phyloP scores from a whole-genome alignment of 495 filamentous ascomycete species.

The Filosporella fistucella region DNA sequence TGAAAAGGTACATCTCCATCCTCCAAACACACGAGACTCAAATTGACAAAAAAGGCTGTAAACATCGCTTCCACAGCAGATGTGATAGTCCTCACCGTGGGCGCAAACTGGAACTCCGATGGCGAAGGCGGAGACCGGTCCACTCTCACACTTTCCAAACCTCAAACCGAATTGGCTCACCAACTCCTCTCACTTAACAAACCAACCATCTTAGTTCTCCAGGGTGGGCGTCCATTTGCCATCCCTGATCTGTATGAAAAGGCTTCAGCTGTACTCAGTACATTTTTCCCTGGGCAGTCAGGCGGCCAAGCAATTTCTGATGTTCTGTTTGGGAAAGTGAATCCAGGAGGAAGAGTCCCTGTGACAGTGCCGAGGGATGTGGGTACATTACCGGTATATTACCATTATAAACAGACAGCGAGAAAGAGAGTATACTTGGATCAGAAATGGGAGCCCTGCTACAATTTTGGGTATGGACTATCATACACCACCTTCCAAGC shows the following conservation, averaged over 20 bases:
- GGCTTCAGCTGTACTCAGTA: slow-evolving; percentile 59
- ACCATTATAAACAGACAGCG: slow-evolving; percentile 32
- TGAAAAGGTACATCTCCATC: slow-evolving; percentile 14
- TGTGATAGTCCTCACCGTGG: slow-evolving; percentile 35
- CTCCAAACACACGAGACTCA: not conserved
- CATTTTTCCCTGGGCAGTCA: slow-evolving; percentile 84
- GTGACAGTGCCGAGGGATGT: slow-evolving; percentile 85
- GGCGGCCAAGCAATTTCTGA: slow-evolving; percentile 84
- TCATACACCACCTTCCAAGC: slow-evolving; percentile 70
- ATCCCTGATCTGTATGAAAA: slow-evolving; percentile 30
- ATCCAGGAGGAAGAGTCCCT: slow-evolving; percentile 77
- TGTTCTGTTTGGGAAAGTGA: slow-evolving; percentile 82
- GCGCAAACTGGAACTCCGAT: slow-evolving; percentile 39
- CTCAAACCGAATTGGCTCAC: slow-evolving; percentile 28
- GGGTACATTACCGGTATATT: slow-evolving; percentile 64
- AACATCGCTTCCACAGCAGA: slow-evolving; percentile 31
- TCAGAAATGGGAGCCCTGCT: slow-evolving; percentile 65
- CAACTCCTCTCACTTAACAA: slow-evolving; percentile 35
- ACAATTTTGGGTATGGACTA: slow-evolving; percentile 81
- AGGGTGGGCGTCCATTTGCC: slow-evolving; percentile 39
- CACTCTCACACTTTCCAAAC: slow-evolving; percentile 31
- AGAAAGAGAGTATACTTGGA: slow-evolving; percentile 52
- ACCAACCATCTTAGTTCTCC: slow-evolving; percentile 36
- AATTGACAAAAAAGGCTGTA: slow-evolving; percentile 22
- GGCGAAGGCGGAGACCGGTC: slow-evolving; percentile 39